Base-by-base conservation (phyloP, 163 green algal genomes). In the Coccomyxa subellipsoidea region DNA sequence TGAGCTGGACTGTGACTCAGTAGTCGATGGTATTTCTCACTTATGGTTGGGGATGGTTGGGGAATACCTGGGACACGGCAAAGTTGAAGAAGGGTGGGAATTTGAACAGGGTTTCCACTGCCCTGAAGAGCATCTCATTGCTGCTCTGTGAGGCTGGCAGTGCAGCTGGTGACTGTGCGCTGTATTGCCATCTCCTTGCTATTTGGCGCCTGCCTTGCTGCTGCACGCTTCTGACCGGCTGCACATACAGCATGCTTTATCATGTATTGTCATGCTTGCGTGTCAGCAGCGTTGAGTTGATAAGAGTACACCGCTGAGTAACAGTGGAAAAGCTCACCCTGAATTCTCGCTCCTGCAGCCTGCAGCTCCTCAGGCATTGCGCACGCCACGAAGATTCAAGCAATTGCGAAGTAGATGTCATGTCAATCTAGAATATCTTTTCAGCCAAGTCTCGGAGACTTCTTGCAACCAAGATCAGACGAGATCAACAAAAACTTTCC, bases 51-150 rank as follows among this genome's bases (percentile, higher is more conserved):
- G 79, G 36, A 66, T 12, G 12, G 47, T 18, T 7, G 27, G 66
- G 18, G 27, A 1, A 34, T 66, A 92, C 91, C 39, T 92, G 89
- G 29, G 90, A 88, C 0, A 85, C 82, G 7, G 92, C 92, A 29
- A 87, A 54, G 18, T 87, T 77, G 80, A 94, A 96, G 29, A 96
- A 79, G 12, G 90, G 91, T 32, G 86, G 90, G 77, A 94, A 91
- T 4, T 80, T 88, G 84, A 96, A 95, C 0, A 96, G 85, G 0
- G 85, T 84, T 54, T 94, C 89, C 38, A 95, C 92, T 2, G 76
- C 76, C 29, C 2, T 37, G 38, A 80, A 80, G 1, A 80, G 76
- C 27, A 80, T 36, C 36, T 66, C 31, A 39, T 80, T 78, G 36
- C 7, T 76, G 31, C 3, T 12, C 25, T 76, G 31, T 2, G 34